Percentiles rank a stretch among this genome's conserved stretches.
phyloP scores from a whole-genome alignment of 352 stramenopile genomes.

The Globisporangium spiculum region DNA sequence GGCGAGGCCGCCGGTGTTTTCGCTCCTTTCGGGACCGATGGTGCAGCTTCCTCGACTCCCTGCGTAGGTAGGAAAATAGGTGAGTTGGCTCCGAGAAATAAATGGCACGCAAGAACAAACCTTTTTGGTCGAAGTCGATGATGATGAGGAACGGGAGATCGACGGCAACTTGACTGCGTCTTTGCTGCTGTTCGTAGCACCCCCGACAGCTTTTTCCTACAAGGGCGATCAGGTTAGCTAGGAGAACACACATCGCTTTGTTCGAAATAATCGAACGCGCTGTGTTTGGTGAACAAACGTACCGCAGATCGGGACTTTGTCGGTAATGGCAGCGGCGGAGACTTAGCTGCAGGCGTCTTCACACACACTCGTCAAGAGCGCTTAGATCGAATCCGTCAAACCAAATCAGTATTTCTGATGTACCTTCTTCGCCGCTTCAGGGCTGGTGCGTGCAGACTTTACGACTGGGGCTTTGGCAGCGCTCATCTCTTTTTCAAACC shows the following conservation, averaged over 20 bases:
- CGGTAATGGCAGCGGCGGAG: constrained; percentile 1
- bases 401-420: neutral
- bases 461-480: neutral
- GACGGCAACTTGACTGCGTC: constrained; percentile 44
- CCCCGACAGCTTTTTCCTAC: constrained; percentile 15
- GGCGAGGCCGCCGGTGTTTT: neutral
- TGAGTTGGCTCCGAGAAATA: neutral
- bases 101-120: constrained; percentile 11
- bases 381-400: neutral
- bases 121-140: constrained; percentile 33
- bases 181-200: constrained; percentile 19
- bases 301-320: constrained; percentile 2
- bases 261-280: neutral
- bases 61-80: neutral
- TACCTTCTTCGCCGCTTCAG: constrained; percentile 14
- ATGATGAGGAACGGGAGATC: constrained; percentile 17
- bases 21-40: neutral
- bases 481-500: neutral
- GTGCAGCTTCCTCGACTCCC: neutral
- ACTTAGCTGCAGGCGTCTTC: neutral
- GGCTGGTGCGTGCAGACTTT: constrained; percentile 4
- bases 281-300: neutral
- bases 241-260: neutral
- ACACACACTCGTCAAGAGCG: neutral
- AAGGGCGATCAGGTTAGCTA: neutral